Percentiles rank a stretch among this genome's conserved stretches.
These are phyloP conservation scores for Avena insularis DNA, from an alignment of 176 grass and related monocot genomes.

Conservation along the genomic window DNA sequence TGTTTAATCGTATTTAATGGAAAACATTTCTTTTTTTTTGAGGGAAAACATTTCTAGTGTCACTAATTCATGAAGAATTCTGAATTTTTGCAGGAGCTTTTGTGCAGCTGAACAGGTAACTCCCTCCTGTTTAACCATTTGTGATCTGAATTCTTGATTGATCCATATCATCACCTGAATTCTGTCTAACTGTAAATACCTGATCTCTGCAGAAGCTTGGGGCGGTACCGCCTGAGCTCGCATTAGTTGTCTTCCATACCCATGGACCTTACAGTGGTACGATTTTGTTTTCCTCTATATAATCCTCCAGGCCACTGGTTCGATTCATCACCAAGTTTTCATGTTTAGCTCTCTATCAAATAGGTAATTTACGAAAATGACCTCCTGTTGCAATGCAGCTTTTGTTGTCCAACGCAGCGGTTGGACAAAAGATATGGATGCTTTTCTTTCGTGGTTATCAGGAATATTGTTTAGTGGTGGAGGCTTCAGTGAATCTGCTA, in stretches of 20 bases:
- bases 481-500: conserved; percentile 78
- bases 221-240: conserved; percentile 61
- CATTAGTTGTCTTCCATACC: conserved; percentile 82
- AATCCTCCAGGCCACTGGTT: conserved; percentile 20
- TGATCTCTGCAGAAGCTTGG: conserved; percentile 62
- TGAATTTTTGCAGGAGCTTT: conserved; percentile 74
- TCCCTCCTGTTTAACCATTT: not conserved
- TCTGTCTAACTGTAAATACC: conserved; percentile 25
- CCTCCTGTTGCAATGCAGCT: conserved; percentile 50
- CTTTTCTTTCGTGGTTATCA: conserved; percentile 79
- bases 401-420: conserved; percentile 80
- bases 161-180: conserved; percentile 1
- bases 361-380: conserved; percentile 31
- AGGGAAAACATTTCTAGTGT: conserved; percentile 20
- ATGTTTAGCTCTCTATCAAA: conserved; percentile 10
- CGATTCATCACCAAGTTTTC: not conserved
- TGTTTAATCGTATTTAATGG: not conserved
- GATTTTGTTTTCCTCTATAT: not conserved
- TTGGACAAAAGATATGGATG: conserved; percentile 89
- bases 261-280: conserved; percentile 85
- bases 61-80: conserved; percentile 26
- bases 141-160: conserved; percentile 35
- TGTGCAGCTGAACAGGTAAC: conserved; percentile 80
- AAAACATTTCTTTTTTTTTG: conserved; percentile 10
- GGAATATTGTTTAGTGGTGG: conserved; percentile 82